Percentiles rank a stretch among this genome's conserved stretches.
Evolutionary conservation across 192 early-diverging fungal species (phyloP).

Genomic region (Obelidium mucronatum): DNA sequence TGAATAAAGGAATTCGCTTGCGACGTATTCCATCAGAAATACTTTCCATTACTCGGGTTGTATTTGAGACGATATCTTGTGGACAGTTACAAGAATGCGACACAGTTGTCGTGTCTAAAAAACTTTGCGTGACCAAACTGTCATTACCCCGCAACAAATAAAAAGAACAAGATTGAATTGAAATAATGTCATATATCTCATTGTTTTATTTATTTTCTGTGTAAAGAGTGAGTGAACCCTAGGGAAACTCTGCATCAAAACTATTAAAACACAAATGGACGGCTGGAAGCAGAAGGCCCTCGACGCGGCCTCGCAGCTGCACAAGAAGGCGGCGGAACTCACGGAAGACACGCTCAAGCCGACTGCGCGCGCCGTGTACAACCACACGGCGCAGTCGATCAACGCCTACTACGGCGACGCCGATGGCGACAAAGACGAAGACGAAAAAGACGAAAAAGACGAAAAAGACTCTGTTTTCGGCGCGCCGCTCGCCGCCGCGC

Average conservation of each 20-base stretch:
- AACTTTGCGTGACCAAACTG: not conserved
- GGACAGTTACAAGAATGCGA: not conserved
- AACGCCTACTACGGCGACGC: not conserved
- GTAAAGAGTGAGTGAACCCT: no score
- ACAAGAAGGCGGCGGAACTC: not conserved
- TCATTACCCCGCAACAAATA: no score
- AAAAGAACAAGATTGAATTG: no score
- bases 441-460: not conserved
- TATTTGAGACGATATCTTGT: not conserved
- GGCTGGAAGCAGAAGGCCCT: not conserved
- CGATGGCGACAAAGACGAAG: not conserved
- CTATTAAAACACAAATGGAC: slow-evolving; percentile 16
- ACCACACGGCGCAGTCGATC: not conserved
- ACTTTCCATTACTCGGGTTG: no score
- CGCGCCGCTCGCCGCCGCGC: not conserved
- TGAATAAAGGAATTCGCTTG: no score
- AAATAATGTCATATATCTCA: no score
- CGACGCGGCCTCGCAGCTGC: not conserved
- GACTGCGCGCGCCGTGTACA: not conserved
- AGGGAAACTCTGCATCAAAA: no score
- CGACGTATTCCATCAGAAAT: no score
- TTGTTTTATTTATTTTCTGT: no score
- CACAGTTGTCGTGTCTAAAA: no score
- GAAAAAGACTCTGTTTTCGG: slow-evolving; percentile 1
- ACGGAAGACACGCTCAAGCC: not conserved